Conservation (phyloP, 306 rosid species). For the Senna tora region DNA sequence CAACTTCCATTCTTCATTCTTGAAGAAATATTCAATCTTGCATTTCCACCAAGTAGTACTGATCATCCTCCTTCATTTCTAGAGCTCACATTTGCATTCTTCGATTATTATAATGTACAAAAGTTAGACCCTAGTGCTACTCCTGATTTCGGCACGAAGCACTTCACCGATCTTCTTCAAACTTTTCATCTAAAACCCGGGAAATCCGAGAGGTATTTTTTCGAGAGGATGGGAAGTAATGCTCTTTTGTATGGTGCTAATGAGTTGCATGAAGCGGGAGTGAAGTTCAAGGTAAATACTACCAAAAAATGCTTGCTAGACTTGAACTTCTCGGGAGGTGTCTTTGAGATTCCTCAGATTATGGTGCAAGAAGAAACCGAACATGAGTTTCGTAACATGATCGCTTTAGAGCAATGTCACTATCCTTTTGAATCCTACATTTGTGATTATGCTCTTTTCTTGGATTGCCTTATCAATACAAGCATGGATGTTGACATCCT, state of each 20-base stretch:
- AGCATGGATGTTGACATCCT: slow-evolving; percentile 20
- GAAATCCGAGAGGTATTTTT: rapidly evolving
- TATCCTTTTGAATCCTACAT: background rate
- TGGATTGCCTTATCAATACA: slow-evolving; percentile 1
- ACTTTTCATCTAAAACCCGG: too few species aligned
- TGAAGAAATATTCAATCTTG: background rate
- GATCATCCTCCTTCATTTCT: background rate
- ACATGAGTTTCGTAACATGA: background rate
- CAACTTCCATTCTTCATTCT: slow-evolving; percentile 23
- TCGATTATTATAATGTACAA: background rate
- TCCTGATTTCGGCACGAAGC: background rate
- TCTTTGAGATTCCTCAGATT: background rate
- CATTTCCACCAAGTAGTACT: background rate
- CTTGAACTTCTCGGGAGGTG: background rate
- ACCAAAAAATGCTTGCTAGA: background rate
- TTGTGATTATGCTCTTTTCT: rapidly evolving
- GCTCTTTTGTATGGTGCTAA: background rate
- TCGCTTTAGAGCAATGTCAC: background rate
- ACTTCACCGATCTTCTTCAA: too few species aligned
- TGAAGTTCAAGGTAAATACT: background rate
- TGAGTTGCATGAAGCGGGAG: background rate
- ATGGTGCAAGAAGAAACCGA: rapidly evolving
- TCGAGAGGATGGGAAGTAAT: rapidly evolving
- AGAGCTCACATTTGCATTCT: background rate
- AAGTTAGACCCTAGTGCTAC: too few species aligned